A percentile compares a stretch with the other conserved stretches of the same genome.
phyloP scores from a whole-genome alignment of 2,329 filamentous ascomycete genomes.

The Biscogniauxia mediterranea region DNA sequence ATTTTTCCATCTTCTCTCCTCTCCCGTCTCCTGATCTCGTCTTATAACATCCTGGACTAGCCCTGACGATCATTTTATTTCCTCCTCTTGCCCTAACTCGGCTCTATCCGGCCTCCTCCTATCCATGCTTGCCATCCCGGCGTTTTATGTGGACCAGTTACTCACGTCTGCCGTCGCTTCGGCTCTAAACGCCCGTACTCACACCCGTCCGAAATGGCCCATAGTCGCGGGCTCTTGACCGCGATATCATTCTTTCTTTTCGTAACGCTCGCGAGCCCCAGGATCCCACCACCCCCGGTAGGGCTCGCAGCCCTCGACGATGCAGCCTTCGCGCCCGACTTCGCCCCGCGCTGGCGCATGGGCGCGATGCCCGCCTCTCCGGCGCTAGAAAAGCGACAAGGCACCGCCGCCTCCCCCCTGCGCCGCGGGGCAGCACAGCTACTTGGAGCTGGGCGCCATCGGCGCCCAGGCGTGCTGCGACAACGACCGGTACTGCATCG shows the following conservation, averaged over 20 bases:
- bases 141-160: not conserved
- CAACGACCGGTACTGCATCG: slow-evolving; percentile 28
- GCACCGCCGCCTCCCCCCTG: no score
- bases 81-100: not conserved
- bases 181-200: not conserved
- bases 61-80: not conserved
- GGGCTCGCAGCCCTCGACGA: slow-evolving; percentile 12
- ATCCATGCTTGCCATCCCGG: not conserved
- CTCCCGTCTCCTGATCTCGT: not conserved
- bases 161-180: not conserved
- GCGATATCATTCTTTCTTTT: slow-evolving; percentile 2
- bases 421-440: slow-evolving; percentile 17
- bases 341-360: slow-evolving; percentile 24
- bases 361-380: slow-evolving; percentile 18
- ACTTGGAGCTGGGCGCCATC: slow-evolving; percentile 16
- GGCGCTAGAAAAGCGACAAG: slow-evolving; percentile 13
- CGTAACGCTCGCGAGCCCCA: slow-evolving; percentile 2
- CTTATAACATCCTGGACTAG: not conserved
- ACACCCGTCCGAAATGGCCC: slow-evolving; percentile 10
- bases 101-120: not conserved
- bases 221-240: not conserved
- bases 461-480: slow-evolving; percentile 18
- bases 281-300: slow-evolving; percentile 7
- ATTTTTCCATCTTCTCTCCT: not conserved
- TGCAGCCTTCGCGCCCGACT: slow-evolving; percentile 12